phyloP scores from a whole-genome alignment of 106 monocot species.

The Apostasia ramifera region DNA sequence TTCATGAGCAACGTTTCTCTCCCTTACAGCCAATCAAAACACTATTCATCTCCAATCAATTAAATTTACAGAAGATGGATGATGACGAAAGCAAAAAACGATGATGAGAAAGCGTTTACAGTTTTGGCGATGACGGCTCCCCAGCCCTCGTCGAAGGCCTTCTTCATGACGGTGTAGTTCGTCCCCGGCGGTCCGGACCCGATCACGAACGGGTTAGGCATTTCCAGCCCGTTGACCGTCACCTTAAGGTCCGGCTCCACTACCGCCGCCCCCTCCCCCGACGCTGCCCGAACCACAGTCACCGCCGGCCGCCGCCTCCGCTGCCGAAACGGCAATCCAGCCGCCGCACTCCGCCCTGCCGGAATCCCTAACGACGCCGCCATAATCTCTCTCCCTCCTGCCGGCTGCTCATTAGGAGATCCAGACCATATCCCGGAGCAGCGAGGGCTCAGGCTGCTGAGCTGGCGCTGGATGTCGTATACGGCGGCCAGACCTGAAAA shows the following conservation, averaged over 20 bases:
- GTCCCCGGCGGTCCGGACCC: slow-evolving; percentile 96
- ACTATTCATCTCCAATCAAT: slow-evolving; percentile 19
- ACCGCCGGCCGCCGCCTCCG: background rate
- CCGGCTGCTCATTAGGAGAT: background rate
- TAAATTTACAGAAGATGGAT: background rate
- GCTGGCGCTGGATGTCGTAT: no score
- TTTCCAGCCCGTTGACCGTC: slow-evolving; percentile 76
- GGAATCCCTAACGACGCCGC: slow-evolving; percentile 14
- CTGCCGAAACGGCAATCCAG: background rate
- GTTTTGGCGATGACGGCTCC: slow-evolving; percentile 97
- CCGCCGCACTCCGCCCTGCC: background rate
- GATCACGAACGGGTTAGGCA: slow-evolving; percentile 99
- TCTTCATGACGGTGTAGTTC: slow-evolving; percentile 97
- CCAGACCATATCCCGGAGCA: no score
- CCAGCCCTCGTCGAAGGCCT: slow-evolving; percentile 98
- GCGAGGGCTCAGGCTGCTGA: no score
- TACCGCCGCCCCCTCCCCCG: slow-evolving; percentile 6
- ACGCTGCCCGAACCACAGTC: slow-evolving; percentile 3
- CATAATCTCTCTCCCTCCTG: slow-evolving; percentile 2
- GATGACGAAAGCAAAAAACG: background rate
- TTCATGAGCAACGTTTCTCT: no score
- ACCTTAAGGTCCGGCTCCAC: slow-evolving; percentile 80
- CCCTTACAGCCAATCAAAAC: background rate
- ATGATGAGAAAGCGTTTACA: slow-evolving; percentile 19
- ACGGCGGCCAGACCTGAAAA: no score